phyloP scores from a whole-genome alignment of 345 rosid genomes.

The Eucalyptus victrix region DNA sequence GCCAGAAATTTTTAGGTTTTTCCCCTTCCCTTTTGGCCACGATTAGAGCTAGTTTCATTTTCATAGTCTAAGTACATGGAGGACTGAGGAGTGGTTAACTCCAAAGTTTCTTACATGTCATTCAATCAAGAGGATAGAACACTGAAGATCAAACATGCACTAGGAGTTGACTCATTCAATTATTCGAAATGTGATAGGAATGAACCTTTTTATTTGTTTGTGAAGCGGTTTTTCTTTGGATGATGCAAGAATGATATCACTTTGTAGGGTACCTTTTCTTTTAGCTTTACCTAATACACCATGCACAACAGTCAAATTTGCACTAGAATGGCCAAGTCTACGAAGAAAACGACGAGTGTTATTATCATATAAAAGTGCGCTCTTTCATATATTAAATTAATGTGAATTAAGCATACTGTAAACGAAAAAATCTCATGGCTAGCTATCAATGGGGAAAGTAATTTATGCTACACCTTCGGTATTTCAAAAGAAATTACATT shows the following conservation, averaged over 20 bases:
- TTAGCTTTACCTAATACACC: not conserved
- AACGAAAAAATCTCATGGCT: not conserved
- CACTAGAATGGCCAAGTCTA: not conserved
- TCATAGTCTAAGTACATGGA: not conserved
- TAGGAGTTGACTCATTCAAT: not conserved
- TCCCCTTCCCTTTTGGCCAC: not conserved
- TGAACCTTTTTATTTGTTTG: not conserved
- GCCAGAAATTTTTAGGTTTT: not conserved
- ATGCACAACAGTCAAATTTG: not conserved
- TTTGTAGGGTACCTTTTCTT: not conserved
- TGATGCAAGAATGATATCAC: not conserved
- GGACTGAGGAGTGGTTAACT: not conserved
- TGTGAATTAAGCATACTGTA: not conserved
- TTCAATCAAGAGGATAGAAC: not conserved
- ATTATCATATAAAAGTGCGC: not conserved
- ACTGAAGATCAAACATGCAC: not conserved
- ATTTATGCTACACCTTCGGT: not conserved
- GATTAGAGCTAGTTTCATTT: not conserved
- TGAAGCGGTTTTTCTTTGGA: not conserved
- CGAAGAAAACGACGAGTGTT: not conserved
- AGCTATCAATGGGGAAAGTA: not conserved
- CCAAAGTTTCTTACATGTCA: not conserved
- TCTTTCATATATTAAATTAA: not conserved
- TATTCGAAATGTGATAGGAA: not conserved
- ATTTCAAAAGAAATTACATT: not conserved